Evolutionary conservation across 768 basidiomycete species (phyloP).

Genomic region (Amanita rimosa): DNA sequence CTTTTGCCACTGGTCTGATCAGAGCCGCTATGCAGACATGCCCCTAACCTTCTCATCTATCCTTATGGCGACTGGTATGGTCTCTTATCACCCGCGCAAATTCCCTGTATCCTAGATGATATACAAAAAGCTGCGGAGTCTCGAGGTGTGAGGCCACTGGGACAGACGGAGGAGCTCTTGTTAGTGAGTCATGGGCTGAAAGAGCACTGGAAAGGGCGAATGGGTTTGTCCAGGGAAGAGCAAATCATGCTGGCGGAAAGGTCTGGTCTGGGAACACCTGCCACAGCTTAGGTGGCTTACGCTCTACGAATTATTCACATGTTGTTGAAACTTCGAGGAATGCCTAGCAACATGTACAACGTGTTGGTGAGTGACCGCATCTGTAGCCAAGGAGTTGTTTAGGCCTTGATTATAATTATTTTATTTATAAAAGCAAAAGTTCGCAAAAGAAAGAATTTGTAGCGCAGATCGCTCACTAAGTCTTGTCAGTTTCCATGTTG

Average conservation of each 20-base stretch:
- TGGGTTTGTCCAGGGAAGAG: slow-evolving; percentile 1
- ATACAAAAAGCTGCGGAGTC: neutral
- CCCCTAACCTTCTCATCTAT: slow-evolving; percentile 58
- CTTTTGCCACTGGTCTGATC: neutral
- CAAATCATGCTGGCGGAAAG: neutral
- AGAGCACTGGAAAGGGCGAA: slow-evolving; percentile 2
- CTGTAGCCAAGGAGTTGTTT: too few species aligned
- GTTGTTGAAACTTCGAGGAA: too few species aligned
- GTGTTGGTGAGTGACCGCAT: too few species aligned
- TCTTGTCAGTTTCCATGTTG: too few species aligned
- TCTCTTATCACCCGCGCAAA: neutral
- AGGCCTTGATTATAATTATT: too few species aligned
- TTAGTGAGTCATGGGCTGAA: neutral
- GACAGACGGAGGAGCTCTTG: neutral
- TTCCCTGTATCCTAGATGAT: neutral
- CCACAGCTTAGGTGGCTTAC: neutral
- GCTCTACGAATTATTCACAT: too few species aligned
- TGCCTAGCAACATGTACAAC: too few species aligned
- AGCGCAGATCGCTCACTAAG: too few species aligned
- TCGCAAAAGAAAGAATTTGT: too few species aligned
- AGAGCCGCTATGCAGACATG: slow-evolving; percentile 35
- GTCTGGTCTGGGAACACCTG: neutral
- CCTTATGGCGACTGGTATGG: slow-evolving; percentile 66
- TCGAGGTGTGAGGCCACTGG: neutral
- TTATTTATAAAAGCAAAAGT: too few species aligned